These are phyloP conservation scores for Omphalotus olearius DNA, from an alignment of 1,284 basidiomycete species.

Conservation along the genomic window DNA sequence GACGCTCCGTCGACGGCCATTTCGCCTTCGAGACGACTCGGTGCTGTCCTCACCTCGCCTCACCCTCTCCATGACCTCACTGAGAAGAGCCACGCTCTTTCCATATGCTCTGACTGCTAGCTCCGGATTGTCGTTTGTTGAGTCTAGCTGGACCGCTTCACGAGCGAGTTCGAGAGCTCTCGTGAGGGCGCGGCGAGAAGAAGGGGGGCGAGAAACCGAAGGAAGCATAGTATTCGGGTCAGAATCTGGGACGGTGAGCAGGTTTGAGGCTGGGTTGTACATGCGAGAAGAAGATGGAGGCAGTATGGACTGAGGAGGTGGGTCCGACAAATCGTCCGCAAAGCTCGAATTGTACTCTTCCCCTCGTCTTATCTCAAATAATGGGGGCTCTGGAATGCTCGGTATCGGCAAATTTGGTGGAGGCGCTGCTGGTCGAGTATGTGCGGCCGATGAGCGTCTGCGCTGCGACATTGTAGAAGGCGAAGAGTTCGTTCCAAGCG, in stretches of 20 bases:
- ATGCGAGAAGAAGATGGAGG: conserved; percentile 33
- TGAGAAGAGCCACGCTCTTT: conserved; percentile 75
- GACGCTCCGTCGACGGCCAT: conserved; percentile 66
- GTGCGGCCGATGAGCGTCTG: conserved; percentile 64
- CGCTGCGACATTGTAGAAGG: conserved; percentile 41
- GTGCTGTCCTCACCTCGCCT: conserved; percentile 76
- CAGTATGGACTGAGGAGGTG: conserved; percentile 48
- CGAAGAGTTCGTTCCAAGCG: neutral
- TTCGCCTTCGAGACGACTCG: conserved; percentile 47
- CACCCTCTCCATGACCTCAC: conserved; percentile 84
- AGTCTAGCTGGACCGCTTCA: conserved; percentile 77
- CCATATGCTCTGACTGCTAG: conserved; percentile 79
- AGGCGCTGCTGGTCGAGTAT: conserved; percentile 60
- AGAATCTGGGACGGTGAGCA: conserved; percentile 3
- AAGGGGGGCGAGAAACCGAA: conserved; percentile 47
- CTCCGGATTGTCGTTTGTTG: conserved; percentile 77
- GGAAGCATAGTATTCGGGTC: conserved; percentile 43
- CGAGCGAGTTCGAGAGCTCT: conserved; percentile 77
- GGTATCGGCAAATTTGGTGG: conserved; percentile 74
- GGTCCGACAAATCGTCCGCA: conserved; percentile 53
- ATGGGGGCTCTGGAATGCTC: conserved; percentile 38
- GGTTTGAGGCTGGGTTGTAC: conserved; percentile 28
- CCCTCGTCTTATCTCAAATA: neutral
- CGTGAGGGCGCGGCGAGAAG: conserved; percentile 74
- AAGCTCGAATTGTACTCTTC: conserved; percentile 24